Conservation (phyloP, 2,329 filamentous ascomycete species). For the Colletotrichum siamense region DNA sequence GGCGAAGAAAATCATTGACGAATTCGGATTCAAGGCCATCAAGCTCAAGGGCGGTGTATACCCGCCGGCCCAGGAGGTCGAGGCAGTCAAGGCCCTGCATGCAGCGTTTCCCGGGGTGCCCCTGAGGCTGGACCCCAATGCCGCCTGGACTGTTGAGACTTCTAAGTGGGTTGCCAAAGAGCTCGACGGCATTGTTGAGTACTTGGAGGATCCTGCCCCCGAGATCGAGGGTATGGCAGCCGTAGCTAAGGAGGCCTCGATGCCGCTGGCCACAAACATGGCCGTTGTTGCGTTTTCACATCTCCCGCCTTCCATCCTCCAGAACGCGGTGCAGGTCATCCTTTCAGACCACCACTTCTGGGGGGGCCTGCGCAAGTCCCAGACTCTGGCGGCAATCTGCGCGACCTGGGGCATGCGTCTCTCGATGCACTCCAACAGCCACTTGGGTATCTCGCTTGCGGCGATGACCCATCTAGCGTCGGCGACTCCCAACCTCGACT, state of each 20-base stretch:
- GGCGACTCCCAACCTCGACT: constrained; percentile 45
- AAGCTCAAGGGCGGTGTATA: constrained; percentile 49
- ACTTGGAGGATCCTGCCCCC: constrained; percentile 44
- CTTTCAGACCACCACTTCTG: constrained; percentile 49
- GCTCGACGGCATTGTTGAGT: constrained; percentile 39
- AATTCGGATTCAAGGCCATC: constrained; percentile 48
- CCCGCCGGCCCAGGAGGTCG: constrained; percentile 42
- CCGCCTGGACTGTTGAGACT: constrained; percentile 43
- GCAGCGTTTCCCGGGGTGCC: constrained; percentile 40
- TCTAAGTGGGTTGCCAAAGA: constrained; percentile 44
- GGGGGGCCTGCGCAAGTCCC: constrained; percentile 46
- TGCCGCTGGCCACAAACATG: constrained; percentile 50
- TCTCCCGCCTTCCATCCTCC: constrained; percentile 40
- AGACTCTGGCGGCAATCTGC: constrained; percentile 42
- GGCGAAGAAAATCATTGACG: constrained; percentile 41
- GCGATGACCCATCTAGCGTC: constrained; percentile 49
- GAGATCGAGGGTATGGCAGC: constrained; percentile 49
- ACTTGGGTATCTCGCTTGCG: constrained; percentile 45
- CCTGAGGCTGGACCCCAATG: constrained; percentile 42
- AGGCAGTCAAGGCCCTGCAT: constrained; percentile 41
- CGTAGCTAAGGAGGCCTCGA: constrained; percentile 41
- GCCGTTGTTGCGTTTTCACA: constrained; percentile 46
- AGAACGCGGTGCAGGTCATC: constrained; percentile 45
- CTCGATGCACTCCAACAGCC: constrained; percentile 50
- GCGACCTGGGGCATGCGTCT: constrained; percentile 44